Evolutionary conservation across 768 basidiomycete species (phyloP).

Genomic region (Calocera cornea): DNA sequence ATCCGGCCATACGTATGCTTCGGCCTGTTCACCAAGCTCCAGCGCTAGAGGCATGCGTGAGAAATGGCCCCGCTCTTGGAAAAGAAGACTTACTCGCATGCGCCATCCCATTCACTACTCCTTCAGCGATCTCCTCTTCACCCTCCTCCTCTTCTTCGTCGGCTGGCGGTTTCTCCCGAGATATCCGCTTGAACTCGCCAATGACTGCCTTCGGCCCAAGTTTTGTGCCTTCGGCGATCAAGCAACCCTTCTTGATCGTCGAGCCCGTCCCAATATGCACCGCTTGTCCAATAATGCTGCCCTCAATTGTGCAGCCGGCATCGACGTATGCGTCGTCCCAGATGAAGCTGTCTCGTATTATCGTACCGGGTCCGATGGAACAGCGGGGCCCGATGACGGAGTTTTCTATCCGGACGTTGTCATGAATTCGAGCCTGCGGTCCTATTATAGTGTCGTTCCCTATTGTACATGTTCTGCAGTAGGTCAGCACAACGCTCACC

Average conservation of each 20-base stretch:
- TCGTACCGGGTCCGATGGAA: slow-evolving; percentile 52
- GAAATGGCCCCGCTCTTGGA: neutral
- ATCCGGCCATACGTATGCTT: neutral
- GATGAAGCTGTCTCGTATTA: slow-evolving; percentile 65
- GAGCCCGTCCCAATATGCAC: slow-evolving; percentile 59
- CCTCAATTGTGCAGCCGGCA: slow-evolving; percentile 52
- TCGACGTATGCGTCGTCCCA: slow-evolving; percentile 68
- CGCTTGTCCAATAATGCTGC: slow-evolving; percentile 67
- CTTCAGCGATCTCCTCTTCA: slow-evolving; percentile 28
- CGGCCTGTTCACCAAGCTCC: neutral
- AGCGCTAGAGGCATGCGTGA: neutral
- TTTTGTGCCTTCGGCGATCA: slow-evolving; percentile 70
- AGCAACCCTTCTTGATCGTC: slow-evolving; percentile 54
- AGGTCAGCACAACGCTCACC: neutral
- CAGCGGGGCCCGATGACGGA: slow-evolving; percentile 73
- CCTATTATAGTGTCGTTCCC: slow-evolving; percentile 77
- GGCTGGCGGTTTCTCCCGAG: slow-evolving; percentile 31
- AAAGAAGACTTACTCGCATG: neutral
- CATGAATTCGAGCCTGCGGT: slow-evolving; percentile 51
- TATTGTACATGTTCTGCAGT: slow-evolving; percentile 61
- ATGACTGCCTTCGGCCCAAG: slow-evolving; percentile 61
- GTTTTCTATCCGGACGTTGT: slow-evolving; percentile 48
- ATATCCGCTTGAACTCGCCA: slow-evolving; percentile 58
- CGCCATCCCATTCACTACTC: slow-evolving; percentile 22
- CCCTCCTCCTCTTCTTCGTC: slow-evolving; percentile 24